phyloP scores from a whole-genome alignment of 257 asterid species.

The Cinchona pubescens region DNA sequence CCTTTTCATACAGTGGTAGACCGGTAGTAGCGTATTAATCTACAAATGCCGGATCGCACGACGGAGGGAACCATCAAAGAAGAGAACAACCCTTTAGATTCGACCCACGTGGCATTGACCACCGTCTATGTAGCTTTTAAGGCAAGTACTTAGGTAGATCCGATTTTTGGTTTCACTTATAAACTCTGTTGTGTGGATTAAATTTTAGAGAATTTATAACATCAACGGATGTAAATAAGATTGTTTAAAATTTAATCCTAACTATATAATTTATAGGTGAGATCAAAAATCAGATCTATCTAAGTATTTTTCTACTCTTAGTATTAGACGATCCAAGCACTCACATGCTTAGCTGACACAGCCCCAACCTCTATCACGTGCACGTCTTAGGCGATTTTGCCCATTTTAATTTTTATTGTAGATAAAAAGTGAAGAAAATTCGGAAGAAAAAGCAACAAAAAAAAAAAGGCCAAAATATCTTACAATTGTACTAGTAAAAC shows the following conservation, averaged over 20 bases:
- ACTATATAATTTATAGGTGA: too few species aligned
- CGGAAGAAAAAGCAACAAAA: neutral
- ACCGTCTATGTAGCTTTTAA: conserved; percentile 26
- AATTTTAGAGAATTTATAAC: too few species aligned
- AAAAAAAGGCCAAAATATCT: neutral
- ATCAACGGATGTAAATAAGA: too few species aligned
- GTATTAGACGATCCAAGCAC: too few species aligned
- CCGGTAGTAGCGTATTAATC: neutral
- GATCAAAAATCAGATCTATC: too few species aligned
- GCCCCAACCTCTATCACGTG: conserved; percentile 20
- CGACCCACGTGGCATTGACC: conserved; percentile 45
- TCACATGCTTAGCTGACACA: conserved; percentile 18
- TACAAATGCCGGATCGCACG: conserved; percentile 14
- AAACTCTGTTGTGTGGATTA: too few species aligned
- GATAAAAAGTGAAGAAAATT: neutral
- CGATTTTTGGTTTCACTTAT: too few species aligned
- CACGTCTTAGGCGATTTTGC: too few species aligned
- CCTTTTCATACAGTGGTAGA: neutral
- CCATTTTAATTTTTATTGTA: neutral
- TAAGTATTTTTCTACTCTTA: too few species aligned
- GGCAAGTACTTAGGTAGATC: too few species aligned
- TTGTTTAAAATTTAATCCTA: too few species aligned
- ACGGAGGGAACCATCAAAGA: conserved; percentile 20
- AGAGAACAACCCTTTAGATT: conserved; percentile 8
- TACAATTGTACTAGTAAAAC: neutral